phyloP scores from a whole-genome alignment of 345 rosid genomes.

The Gossypium bickii region DNA sequence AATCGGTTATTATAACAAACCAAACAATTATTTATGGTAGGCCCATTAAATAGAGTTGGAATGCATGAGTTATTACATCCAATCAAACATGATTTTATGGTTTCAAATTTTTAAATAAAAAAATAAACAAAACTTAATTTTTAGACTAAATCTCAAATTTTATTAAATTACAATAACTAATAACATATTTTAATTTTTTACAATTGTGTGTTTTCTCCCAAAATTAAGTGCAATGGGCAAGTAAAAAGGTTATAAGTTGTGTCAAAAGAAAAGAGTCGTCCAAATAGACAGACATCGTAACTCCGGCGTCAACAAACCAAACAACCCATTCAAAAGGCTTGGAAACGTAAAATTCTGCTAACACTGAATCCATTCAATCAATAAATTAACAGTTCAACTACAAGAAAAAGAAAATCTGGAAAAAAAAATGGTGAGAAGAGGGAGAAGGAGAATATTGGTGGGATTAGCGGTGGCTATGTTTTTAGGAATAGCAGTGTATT shows the following conservation, averaged over 20 bases:
- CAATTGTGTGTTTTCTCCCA: too few relatives aligned
- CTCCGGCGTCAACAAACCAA: not conserved
- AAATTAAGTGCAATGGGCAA: not conserved
- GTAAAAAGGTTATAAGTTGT: not conserved
- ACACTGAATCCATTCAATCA: not conserved
- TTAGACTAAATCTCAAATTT: too few relatives aligned
- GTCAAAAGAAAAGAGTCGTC: not conserved
- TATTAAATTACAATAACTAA: too few relatives aligned
- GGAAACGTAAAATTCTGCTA: not conserved
- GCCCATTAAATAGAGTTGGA: too few relatives aligned
- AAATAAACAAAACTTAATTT: too few relatives aligned
- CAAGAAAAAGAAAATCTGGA: not conserved
- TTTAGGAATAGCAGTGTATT: constrained; percentile 49
- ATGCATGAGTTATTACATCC: too few relatives aligned
- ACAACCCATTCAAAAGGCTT: not conserved
- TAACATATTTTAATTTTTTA: too few relatives aligned
- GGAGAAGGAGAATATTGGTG: constrained; percentile 33
- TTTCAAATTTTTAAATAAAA: too few relatives aligned
- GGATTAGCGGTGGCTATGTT: constrained; percentile 45
- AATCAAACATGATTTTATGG: too few relatives aligned
- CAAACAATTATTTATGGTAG: too few relatives aligned
- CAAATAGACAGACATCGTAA: not conserved
- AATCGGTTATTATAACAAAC: too few relatives aligned
- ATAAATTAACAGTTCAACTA: not conserved
- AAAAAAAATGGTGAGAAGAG: constrained; percentile 25